Evolutionary conservation across 2,329 filamentous ascomycete species (phyloP).

Genomic region (Sporothrix luriei): DNA sequence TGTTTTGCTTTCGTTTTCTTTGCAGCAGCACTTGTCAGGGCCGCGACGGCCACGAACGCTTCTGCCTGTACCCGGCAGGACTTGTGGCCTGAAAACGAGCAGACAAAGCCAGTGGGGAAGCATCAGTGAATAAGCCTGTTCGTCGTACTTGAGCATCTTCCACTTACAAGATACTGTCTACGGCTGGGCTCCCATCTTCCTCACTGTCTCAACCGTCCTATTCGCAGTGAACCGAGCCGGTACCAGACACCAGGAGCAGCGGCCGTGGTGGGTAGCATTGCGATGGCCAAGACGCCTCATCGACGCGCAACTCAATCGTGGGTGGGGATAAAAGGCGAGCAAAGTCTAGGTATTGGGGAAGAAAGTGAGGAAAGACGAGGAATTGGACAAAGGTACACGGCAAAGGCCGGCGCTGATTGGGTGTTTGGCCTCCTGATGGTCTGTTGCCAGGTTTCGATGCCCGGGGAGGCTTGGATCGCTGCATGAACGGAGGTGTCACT

Average conservation of each 20-base stretch:
- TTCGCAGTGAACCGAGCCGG: neutral
- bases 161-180: neutral
- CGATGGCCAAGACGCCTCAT: constrained; percentile 20
- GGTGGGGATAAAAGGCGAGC: neutral
- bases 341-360: neutral
- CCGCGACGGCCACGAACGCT: neutral
- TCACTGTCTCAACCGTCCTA: neutral
- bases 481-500: constrained; percentile 25
- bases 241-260: constrained; percentile 9
- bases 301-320: constrained; percentile 22
- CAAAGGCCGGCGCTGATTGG: neutral
- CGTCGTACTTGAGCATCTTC: neutral
- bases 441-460: constrained; percentile 14
- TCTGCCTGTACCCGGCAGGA: no score
- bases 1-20: neutral
- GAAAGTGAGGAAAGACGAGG: neutral
- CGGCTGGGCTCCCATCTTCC: neutral
- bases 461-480: constrained; percentile 3
- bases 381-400: neutral
- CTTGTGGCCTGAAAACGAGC: neutral
- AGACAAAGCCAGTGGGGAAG: neutral
- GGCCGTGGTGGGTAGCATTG: constrained; percentile 1
- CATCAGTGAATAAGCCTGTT: neutral
- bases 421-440: neutral
- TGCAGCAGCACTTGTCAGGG: neutral